Evolutionary conservation across 2,329 filamentous ascomycete genomes (phyloP).

Genomic region (Fulvia fulva): DNA sequence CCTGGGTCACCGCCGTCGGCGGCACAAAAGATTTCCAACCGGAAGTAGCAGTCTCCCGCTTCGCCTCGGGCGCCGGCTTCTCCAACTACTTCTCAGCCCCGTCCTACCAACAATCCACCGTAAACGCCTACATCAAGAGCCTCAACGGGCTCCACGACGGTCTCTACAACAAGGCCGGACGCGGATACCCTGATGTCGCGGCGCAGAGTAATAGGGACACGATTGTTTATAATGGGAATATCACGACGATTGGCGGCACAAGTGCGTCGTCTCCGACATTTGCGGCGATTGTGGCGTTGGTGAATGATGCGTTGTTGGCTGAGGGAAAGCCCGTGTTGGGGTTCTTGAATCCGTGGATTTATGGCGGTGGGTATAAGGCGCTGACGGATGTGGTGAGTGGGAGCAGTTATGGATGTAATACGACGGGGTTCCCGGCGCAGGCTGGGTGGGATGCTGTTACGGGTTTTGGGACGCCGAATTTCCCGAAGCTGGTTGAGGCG

Average conservation of each 20-base stretch:
- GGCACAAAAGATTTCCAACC: slow-evolving; percentile 43
- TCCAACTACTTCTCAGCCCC: slow-evolving; percentile 44
- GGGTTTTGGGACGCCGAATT: slow-evolving; percentile 29
- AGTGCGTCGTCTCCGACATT: slow-evolving; percentile 57
- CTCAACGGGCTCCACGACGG: slow-evolving; percentile 40
- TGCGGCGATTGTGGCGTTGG: slow-evolving; percentile 55
- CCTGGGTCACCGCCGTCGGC: slow-evolving; percentile 49
- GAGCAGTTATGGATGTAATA: slow-evolving; percentile 23
- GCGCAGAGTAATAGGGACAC: slow-evolving; percentile 46
- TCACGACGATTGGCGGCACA: slow-evolving; percentile 42
- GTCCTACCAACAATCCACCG: slow-evolving; percentile 42
- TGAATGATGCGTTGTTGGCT: slow-evolving; percentile 59
- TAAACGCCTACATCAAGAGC: slow-evolving; percentile 40
- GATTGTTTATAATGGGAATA: slow-evolving; percentile 39
- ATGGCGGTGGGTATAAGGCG: slow-evolving; percentile 44
- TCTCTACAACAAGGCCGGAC: slow-evolving; percentile 43
- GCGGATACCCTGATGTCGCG: slow-evolving; percentile 46
- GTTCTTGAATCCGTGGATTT: slow-evolving; percentile 60
- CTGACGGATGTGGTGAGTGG: slow-evolving; percentile 48
- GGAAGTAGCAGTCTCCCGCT: slow-evolving; percentile 52
- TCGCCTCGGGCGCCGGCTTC: slow-evolving; percentile 47
- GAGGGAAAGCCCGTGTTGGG: slow-evolving; percentile 50
- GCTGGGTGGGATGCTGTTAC: slow-evolving; percentile 32
- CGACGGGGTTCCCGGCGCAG: slow-evolving; percentile 28
- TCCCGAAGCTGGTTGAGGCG: slow-evolving; percentile 25